These are phyloP conservation scores for Termitomyces sp. DNA, from an alignment of 768 basidiomycete genomes.

Conservation along the genomic window DNA sequence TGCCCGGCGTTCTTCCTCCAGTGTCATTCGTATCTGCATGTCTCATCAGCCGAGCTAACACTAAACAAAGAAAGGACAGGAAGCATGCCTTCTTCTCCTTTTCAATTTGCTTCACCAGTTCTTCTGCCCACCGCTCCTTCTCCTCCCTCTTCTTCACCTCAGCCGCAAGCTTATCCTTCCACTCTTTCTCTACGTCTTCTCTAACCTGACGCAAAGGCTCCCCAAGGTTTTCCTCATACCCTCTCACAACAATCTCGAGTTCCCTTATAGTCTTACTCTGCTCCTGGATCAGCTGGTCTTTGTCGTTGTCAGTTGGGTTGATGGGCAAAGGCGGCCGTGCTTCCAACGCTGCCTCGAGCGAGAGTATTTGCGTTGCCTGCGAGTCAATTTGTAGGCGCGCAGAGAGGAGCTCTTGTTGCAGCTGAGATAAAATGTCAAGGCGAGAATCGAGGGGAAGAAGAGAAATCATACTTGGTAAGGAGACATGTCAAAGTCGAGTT, in stretches of 20 bases:
- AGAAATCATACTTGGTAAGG: slow-evolving; percentile 63
- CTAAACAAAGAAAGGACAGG: not conserved
- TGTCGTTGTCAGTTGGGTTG: slow-evolving; percentile 66
- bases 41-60: not conserved
- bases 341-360: slow-evolving; percentile 72
- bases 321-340: slow-evolving; percentile 63
- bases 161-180: slow-evolving; percentile 52
- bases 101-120: slow-evolving; percentile 71
- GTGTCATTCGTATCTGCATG: slow-evolving; percentile 46
- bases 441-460: not conserved
- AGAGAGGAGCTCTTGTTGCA: slow-evolving; percentile 84
- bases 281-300: slow-evolving; percentile 69
- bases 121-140: slow-evolving; percentile 67
- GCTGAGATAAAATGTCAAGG: slow-evolving; percentile 28
- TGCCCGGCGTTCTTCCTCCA: slow-evolving; percentile 77
- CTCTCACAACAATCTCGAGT: slow-evolving; percentile 64
- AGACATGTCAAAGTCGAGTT: slow-evolving; percentile 87
- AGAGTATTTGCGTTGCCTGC: slow-evolving; percentile 79
- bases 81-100: slow-evolving; percentile 64
- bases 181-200: slow-evolving; percentile 74
- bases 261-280: slow-evolving; percentile 74
- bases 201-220: slow-evolving; percentile 60
- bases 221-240: slow-evolving; percentile 71
- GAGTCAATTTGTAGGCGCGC: slow-evolving; percentile 75
- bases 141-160: slow-evolving; percentile 61